Evolutionary conservation across 441 rosid species (phyloP), one percentile per base, ranked within the genome.

Genomic region (Theobroma grandiflorum): DNA sequence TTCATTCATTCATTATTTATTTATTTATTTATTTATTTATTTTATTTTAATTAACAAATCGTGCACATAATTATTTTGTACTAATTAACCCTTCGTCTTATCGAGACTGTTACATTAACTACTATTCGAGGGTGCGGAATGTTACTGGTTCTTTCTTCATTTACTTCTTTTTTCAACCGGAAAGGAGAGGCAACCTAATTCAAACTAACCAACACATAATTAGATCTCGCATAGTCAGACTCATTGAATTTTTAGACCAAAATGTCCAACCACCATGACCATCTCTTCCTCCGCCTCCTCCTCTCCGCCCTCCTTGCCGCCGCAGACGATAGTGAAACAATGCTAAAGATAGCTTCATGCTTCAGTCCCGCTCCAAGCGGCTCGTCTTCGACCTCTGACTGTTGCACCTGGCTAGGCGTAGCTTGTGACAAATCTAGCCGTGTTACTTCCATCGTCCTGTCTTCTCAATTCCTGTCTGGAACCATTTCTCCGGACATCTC

Each of bases 351-450:
- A 43, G 88, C 90, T 58, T 61, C 76, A 14, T 82, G 89, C 6
- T 73, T 93, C 31, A 20, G 52, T 26, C 79, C 87, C 6, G 63
- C 78, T 8, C 95, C 88, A 15, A 76, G 87, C 55, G 81, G 69
- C 37, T 93, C 92, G 97, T 87, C 89, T 6, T 38, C 84, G 10
- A 66, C 72, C 15, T 78, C 86, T 12, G 71, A 55, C 12, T 85
- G 5, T 78, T 93, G 97, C 81, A 4, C 43, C 0, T 95, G 97
- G 98, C 8, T 10, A 0, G 95, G 94, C 79, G 49, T 95, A 67
- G 14, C 0, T 4, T 95, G 97, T 71, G 91, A 87, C 71, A 57
- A 75, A 69, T 75, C 89, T 7, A 57, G 73, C 8, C 83, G 90
- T 4, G 92, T 95, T 43, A 82, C 78, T 33, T 12, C 69, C 66